These are phyloP conservation scores for Penicillium roqueforti DNA, from an alignment of 495 filamentous ascomycete genomes.

Conservation along the genomic window DNA sequence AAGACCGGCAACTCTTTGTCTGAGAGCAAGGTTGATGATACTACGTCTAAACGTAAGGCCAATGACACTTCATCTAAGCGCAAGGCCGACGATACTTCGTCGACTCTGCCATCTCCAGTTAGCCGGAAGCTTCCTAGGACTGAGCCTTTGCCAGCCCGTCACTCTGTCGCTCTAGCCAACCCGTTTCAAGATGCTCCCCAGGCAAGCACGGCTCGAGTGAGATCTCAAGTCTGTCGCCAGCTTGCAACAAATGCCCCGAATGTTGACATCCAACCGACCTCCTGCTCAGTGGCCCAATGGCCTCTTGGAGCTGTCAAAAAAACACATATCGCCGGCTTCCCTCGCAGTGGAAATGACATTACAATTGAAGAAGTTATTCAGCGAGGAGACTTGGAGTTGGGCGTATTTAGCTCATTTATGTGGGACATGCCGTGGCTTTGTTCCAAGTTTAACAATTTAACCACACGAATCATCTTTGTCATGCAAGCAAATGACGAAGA, in stretches of 20 bases:
- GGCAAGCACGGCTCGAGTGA: not conserved
- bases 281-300: conserved; percentile 49
- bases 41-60: no score
- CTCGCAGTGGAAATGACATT: conserved; percentile 64
- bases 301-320: conserved; percentile 74
- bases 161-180: not conserved
- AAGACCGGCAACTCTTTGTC: conserved; percentile 39
- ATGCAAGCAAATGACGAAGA: conserved; percentile 63
- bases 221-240: conserved; percentile 1
- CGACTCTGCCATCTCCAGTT: conserved; percentile 2
- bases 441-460: conserved; percentile 50
- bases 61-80: no score
- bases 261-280: conserved; percentile 14
- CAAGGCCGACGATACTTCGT: conserved; percentile 39
- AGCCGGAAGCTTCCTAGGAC: conserved; percentile 6
- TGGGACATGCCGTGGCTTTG: conserved; percentile 77
- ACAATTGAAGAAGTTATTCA: conserved; percentile 89
- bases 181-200: not conserved
- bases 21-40: conserved; percentile 45
- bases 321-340: conserved; percentile 62
- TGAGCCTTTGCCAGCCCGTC: not conserved
- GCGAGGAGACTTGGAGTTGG: conserved; percentile 61
- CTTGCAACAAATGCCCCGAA: not conserved
- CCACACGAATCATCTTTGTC: conserved; percentile 59
- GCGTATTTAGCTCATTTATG: conserved; percentile 80